phyloP scores from a whole-genome alignment of 1,139 yeast genomes.

The Meyerozyma smithsonii region DNA sequence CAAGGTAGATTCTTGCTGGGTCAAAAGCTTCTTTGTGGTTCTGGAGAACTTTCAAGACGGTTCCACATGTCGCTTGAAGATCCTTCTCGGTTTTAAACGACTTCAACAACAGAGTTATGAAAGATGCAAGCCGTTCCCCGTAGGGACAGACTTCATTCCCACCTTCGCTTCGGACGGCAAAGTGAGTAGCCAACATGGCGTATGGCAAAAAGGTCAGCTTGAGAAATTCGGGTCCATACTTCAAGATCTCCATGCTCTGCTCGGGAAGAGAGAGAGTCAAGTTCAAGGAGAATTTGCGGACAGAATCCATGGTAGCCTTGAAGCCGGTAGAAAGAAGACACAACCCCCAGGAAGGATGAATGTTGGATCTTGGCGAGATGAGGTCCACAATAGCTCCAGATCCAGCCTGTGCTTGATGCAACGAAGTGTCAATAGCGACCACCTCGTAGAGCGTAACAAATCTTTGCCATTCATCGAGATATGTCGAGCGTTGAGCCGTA shows the following conservation, averaged over 20 bases:
- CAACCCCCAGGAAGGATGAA: constrained; percentile 71
- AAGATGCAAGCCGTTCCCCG: constrained; percentile 48
- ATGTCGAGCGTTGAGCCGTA: constrained; percentile 17
- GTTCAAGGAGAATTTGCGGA: constrained; percentile 58
- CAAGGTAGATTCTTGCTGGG: constrained; percentile 63
- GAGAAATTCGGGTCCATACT: constrained; percentile 43
- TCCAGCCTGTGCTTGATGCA: constrained; percentile 85
- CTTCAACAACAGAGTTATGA: constrained; percentile 42
- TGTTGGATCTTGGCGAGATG: constrained; percentile 45
- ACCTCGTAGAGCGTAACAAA: constrained; percentile 75
- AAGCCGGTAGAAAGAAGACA: constrained; percentile 72
- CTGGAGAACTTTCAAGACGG: constrained; percentile 44
- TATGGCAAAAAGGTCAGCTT: constrained; percentile 55
- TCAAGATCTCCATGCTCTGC: constrained; percentile 45
- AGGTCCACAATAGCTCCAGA: constrained; percentile 55
- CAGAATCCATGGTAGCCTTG: constrained; percentile 74
- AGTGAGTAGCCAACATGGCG: constrained; percentile 62
- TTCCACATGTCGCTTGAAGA: constrained; percentile 12
- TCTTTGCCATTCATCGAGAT: constrained; percentile 62
- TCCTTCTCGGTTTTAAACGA: constrained; percentile 30
- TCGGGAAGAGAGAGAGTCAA: constrained; percentile 52
- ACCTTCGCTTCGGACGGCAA: constrained; percentile 30
- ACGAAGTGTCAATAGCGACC: constrained; percentile 77
- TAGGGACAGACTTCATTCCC: constrained; percentile 45
- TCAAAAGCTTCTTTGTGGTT: constrained; percentile 55